Evolutionary conservation across 2,329 filamentous ascomycete species (phyloP).

Genomic region (Fusarium odoratissimum): DNA sequence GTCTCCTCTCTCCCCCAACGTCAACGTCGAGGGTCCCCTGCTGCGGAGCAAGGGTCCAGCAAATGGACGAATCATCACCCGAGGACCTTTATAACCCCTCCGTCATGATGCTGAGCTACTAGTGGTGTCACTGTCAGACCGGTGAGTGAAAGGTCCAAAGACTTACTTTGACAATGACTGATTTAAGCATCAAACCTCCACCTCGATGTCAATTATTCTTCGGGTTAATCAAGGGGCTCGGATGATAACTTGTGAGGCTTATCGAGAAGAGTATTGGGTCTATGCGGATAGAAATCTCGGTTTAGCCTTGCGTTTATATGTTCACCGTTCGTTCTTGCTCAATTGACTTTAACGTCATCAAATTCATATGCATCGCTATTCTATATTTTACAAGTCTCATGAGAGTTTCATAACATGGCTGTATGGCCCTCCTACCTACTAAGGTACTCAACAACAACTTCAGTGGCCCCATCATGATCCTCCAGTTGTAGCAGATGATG

Average conservation of each 20-base stretch:
- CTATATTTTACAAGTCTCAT: not conserved
- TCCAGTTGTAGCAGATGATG: conserved; percentile 3
- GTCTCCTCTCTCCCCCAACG: conserved; percentile 4
- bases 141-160: not conserved
- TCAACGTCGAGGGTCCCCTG: conserved; percentile 14
- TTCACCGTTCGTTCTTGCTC: not conserved
- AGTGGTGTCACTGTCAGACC: conserved; percentile 14
- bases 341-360: not conserved
- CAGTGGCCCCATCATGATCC: not conserved
- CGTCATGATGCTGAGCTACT: conserved; percentile 30
- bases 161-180: not conserved
- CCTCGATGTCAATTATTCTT: not conserved
- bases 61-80: conserved; percentile 16
- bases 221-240: not conserved
- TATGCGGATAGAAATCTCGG: not conserved
- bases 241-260: not conserved
- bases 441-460: not conserved
- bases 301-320: not conserved
- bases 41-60: conserved; percentile 22
- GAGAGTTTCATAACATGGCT: not conserved
- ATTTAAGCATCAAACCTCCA: not conserved
- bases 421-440: not conserved
- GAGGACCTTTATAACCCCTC: conserved; percentile 15
- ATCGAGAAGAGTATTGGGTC: not conserved
- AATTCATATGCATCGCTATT: no score